Evolutionary conservation across 202 grass and related monocot genomes (phyloP).

Genomic region (Zoysia matrella): DNA sequence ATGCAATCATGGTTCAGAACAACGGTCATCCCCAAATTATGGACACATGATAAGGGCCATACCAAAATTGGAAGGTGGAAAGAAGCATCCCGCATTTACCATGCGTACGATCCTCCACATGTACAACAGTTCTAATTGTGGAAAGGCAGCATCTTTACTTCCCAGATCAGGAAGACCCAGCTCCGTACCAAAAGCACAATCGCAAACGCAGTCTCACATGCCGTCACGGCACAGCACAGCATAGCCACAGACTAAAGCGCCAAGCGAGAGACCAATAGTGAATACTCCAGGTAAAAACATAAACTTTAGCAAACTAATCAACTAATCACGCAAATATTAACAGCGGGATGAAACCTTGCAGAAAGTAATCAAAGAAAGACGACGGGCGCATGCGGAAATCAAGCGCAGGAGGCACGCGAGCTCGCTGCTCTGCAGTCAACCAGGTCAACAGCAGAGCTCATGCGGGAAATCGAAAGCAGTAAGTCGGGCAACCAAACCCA

Average conservation of each 20-base stretch:
- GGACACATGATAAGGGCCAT: conserved; percentile 33
- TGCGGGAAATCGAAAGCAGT: background rate
- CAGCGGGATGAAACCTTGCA: conserved; percentile 4
- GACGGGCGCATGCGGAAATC: background rate
- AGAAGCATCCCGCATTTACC: conserved; percentile 33
- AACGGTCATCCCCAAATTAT: conserved; percentile 35
- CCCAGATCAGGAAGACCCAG: conserved; percentile 49
- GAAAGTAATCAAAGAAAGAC: background rate
- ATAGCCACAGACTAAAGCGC: conserved; percentile 16
- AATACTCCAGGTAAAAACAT: background rate
- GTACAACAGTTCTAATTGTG: conserved; percentile 43
- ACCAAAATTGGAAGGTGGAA: conserved; percentile 53
- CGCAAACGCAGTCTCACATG: background rate
- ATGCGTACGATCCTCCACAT: conserved; percentile 44
- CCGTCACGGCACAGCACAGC: conserved; percentile 13
- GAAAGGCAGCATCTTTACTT: conserved; percentile 40
- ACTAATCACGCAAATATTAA: conserved; percentile 21
- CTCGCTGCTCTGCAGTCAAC: background rate
- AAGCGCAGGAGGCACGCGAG: background rate
- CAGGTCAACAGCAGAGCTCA: background rate
- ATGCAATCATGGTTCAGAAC: conserved; percentile 23
- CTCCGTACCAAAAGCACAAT: conserved; percentile 27
- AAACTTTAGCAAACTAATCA: conserved; percentile 7
- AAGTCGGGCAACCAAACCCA: conserved; percentile 35
- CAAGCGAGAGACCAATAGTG: background rate